Evolutionary conservation across 2,329 filamentous ascomycete species (phyloP), one percentile per base, ranked within the genome.

Genomic region (Monosporascus sp.): DNA sequence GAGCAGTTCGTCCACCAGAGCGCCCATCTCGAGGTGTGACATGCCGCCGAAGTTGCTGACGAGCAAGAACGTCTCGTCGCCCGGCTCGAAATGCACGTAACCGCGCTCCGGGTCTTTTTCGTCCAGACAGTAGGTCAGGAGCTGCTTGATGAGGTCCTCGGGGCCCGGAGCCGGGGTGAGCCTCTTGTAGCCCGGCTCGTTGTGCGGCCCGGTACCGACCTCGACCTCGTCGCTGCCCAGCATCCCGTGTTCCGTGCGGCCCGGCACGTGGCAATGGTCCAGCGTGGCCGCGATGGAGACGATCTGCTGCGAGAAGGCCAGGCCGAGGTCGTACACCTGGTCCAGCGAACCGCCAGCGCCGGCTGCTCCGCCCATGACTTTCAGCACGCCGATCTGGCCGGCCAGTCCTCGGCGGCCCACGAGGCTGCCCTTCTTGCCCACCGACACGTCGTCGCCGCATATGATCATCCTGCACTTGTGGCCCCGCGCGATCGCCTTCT

Each of bases 161-260:
- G 77, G 70, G 8, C 76, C 70, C 3, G 78, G 79, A 0, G 68
- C 72, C 0, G 79, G 83, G 0, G 77, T 78, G 18, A 85, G 62
- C 65, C 81, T 82, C 62, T 72, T 74, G 61, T 82, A 79, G 0
- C 79, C 84, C 0, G 84, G 84, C 66, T 88, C 84, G 62, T 86
- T 86, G 65, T 88, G 85, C 15, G 82, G 82, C 0, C 85, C 84
- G 22, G 84, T 86, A 3, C 85, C 84, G n/a, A 87, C 72, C 64
- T 85, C 84, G 37, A 86, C 66, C 53, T 82, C 81, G 52, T 81
- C 67, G 1, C 69, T 65, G 9, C 68, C 70, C 2, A 85, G 72
- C 17, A 69, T 73, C n/a, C 68, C 74, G 53, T 79, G 76, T 53
- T 79, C 73, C 2, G 70, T 65, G 40, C 79, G 72, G 0, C 80